These are phyloP conservation scores for Talaromyces sp. DNA, from an alignment of 2,329 filamentous ascomycete species.

Conservation along the genomic window DNA sequence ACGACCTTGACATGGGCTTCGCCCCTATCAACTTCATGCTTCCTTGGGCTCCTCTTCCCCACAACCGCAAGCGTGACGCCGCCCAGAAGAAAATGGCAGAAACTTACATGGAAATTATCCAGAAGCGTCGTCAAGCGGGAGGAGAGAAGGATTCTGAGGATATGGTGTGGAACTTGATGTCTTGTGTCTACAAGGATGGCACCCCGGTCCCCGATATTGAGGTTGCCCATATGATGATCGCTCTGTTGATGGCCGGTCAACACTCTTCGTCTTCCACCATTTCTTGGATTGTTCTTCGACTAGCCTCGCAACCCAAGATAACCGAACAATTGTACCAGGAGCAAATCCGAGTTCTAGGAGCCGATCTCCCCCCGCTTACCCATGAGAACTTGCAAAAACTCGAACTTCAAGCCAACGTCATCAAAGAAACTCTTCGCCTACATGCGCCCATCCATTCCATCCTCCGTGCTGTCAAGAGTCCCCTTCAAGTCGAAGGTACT, in stretches of 20 bases:
- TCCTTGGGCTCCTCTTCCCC: slow-evolving; percentile 73
- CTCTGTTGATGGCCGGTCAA: slow-evolving; percentile 78
- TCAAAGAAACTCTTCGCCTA: slow-evolving; percentile 69
- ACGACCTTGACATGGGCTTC: slow-evolving; percentile 78
- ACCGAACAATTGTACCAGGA: slow-evolving; percentile 68
- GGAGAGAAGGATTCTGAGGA: slow-evolving; percentile 52
- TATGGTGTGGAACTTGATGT: slow-evolving; percentile 80
- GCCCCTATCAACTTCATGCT: slow-evolving; percentile 78
- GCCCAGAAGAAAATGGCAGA: slow-evolving; percentile 68
- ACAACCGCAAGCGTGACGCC: slow-evolving; percentile 68
- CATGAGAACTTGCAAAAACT: slow-evolving; percentile 61
- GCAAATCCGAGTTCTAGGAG: slow-evolving; percentile 56
- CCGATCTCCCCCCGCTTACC: slow-evolving; percentile 53
- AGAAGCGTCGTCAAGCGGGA: slow-evolving; percentile 53
- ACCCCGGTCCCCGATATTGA: slow-evolving; percentile 67
- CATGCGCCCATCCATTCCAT: slow-evolving; percentile 72
- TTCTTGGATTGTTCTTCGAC: slow-evolving; percentile 71
- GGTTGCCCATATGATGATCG: slow-evolving; percentile 83
- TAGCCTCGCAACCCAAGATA: slow-evolving; percentile 68
- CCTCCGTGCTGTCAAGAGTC: slow-evolving; percentile 68
- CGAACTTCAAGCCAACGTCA: slow-evolving; percentile 59
- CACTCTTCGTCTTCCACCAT: slow-evolving; percentile 76
- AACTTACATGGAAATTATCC: slow-evolving; percentile 70
- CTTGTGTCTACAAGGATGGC: slow-evolving; percentile 72
- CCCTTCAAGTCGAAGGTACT: slow-evolving; percentile 53